Evolutionary conservation across 2,329 filamentous ascomycete species (phyloP), one percentile per base, ranked within the genome.

Genomic region (Ceratocystiopsis minuta): DNA sequence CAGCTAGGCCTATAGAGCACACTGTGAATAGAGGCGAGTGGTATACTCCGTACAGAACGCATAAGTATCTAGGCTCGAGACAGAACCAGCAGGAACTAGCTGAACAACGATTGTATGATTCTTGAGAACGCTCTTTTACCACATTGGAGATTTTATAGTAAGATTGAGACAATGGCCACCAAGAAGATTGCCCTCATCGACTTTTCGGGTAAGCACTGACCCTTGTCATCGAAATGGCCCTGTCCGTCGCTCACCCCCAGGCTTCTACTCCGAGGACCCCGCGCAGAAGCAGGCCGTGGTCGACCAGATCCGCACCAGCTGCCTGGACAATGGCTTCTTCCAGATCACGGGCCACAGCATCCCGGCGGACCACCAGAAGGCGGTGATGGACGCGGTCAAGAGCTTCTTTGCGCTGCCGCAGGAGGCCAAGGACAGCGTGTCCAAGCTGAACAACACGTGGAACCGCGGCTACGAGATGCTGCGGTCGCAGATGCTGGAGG

Each of bases 251-350:
- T 24, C 24, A 24, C 12, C 13, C 11, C 5, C 16, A 47, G 47
- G 38, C 7, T 49, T 49, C 17, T 45, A 40, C 37, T 45, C 45
- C 2, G 32, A 33, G 2, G 42, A 47, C 20, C 10, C 40, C 14
- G 34, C 34, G 12, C n/a, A 16, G 28, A 45, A 43, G 32, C 31
- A 46, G 35, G 33, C 37, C 13, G 40, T 49, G 6, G 43, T 49
- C 2, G 38, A 44, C 24, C 47, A 47, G 41, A 46, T 49, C 39
- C 56, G 62, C 6, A 48, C 55, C 28, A 62, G 62, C 39, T 67
- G 64, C 46, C 52, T 59, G 16, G 53, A 61, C 55, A 48, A 68
- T 57, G 68, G 58, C 5, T 60, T 60, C 46, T 56, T 60, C 45
- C 56, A 60, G 45, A 53, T 60, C 10, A 46, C 52, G 9, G 56